Evolutionary conservation across 257 asterid species (phyloP).

Genomic region (Nicotiana tabacum): DNA sequence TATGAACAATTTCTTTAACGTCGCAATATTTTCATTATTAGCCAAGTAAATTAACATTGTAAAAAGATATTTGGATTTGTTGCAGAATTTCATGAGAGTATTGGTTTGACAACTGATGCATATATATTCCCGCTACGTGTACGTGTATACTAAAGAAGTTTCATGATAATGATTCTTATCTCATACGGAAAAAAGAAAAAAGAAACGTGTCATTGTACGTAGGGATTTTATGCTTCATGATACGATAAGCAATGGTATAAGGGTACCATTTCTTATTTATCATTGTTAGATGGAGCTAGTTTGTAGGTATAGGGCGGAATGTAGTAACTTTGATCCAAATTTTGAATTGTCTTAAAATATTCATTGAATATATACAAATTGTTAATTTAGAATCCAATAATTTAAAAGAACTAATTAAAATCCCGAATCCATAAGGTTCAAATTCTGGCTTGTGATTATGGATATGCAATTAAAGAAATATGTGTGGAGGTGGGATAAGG

Average conservation of each 20-base stretch:
- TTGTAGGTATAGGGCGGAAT: no score
- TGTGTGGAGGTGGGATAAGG: background rate
- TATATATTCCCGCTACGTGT: background rate
- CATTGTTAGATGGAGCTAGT: background rate
- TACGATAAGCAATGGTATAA: background rate
- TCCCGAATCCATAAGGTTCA: no score
- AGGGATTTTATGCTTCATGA: background rate
- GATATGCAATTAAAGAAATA: background rate
- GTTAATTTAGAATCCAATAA: no score
- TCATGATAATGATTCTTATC: background rate
- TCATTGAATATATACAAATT: no score
- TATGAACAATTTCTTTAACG: background rate
- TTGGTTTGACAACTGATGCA: conserved; percentile 15
- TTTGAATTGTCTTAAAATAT: no score
- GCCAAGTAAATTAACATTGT: background rate
- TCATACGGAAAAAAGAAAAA: no score
- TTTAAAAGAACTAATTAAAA: no score
- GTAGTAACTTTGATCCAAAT: no score
- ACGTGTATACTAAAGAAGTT: background rate
- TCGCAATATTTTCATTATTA: background rate
- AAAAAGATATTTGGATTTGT: conserved; percentile 5
- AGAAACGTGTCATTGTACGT: background rate
- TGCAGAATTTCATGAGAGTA: conserved; percentile 9
- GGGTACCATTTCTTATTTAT: background rate
- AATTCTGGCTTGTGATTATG: background rate